Percentiles rank a stretch among this genome's conserved stretches.
phyloP scores from a whole-genome alignment of 2,329 filamentous ascomycete species.

The Zopfia rhizophila region DNA sequence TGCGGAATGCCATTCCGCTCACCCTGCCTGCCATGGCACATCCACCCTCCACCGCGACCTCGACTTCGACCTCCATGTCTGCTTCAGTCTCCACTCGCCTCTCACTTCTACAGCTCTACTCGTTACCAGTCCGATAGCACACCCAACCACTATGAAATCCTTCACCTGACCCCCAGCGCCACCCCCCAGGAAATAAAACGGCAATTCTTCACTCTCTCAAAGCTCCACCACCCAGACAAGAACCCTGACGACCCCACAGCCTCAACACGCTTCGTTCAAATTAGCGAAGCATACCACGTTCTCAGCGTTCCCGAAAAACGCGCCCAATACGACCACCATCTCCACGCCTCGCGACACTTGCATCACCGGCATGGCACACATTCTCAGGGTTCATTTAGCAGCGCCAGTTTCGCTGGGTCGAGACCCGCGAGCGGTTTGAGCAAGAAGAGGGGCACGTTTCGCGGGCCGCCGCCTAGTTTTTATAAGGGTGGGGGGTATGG shows the following conservation, averaged over 20 bases:
- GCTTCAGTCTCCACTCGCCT: constrained; percentile 16
- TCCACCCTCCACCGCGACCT: constrained; percentile 12
- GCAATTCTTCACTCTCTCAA: constrained; percentile 92
- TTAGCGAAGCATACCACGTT: constrained; percentile 84
- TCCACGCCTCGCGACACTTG: constrained; percentile 57
- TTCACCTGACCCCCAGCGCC: constrained; percentile 77
- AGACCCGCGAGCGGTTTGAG: constrained; percentile 84
- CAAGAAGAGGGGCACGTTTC: constrained; percentile 78
- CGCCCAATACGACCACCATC: constrained; percentile 80
- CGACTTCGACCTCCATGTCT: constrained; percentile 11
- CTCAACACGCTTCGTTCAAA: constrained; percentile 79
- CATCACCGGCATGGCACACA: constrained; percentile 52
- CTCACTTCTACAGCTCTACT: constrained; percentile 59
- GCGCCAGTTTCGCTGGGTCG: constrained; percentile 72
- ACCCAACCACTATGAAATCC: constrained; percentile 81
- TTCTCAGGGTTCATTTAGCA: constrained; percentile 65
- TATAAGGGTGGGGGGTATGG: constrained; percentile 86
- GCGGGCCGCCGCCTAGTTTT: constrained; percentile 89
- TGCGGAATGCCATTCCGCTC: constrained; percentile 71
- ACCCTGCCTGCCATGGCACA: not conserved
- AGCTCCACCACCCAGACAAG: constrained; percentile 90
- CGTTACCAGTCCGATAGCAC: constrained; percentile 48
- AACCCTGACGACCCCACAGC: constrained; percentile 81
- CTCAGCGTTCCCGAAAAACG: constrained; percentile 80
- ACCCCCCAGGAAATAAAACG: constrained; percentile 85